phyloP scores from a whole-genome alignment of 129 eudicot species.

The Centaurea solstitialis region DNA sequence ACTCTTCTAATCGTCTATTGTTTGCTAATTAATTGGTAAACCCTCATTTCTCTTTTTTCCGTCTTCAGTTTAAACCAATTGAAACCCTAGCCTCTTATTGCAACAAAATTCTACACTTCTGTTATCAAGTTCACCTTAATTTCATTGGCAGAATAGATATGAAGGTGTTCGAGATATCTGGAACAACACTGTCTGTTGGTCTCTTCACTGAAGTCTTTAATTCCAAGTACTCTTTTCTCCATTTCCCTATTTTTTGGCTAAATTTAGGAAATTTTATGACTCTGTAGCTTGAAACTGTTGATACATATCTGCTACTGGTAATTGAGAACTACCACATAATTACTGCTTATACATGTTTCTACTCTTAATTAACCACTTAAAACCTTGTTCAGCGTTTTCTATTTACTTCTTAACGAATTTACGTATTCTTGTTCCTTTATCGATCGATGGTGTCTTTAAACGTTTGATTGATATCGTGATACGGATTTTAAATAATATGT shows the following conservation, averaged over 20 bases:
- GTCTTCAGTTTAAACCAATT: neutral
- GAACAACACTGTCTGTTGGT: conserved; percentile 58
- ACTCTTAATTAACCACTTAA: neutral
- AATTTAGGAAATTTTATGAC: neutral
- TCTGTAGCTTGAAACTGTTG: neutral
- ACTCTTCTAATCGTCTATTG: neutral
- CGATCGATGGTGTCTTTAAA: neutral
- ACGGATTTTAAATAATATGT: neutral
- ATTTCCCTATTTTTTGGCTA: neutral
- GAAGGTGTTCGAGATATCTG: conserved; percentile 65
- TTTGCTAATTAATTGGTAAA: too few species aligned
- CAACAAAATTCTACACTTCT: neutral
- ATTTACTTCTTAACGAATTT: too few species aligned
- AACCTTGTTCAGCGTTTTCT: neutral
- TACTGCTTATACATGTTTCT: neutral
- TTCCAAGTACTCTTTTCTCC: conserved; percentile 58
- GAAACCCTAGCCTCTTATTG: neutral
- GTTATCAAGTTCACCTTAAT: neutral
- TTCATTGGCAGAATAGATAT: conserved; percentile 39
- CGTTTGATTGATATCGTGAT: neutral
- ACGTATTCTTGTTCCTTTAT: too few species aligned
- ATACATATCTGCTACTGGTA: neutral
- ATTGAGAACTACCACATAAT: neutral
- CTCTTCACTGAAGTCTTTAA: conserved; percentile 80
- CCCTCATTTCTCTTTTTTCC: neutral